Base-by-base conservation (phyloP, 805 yeast genomes). In the Candida yuanshanica region DNA sequence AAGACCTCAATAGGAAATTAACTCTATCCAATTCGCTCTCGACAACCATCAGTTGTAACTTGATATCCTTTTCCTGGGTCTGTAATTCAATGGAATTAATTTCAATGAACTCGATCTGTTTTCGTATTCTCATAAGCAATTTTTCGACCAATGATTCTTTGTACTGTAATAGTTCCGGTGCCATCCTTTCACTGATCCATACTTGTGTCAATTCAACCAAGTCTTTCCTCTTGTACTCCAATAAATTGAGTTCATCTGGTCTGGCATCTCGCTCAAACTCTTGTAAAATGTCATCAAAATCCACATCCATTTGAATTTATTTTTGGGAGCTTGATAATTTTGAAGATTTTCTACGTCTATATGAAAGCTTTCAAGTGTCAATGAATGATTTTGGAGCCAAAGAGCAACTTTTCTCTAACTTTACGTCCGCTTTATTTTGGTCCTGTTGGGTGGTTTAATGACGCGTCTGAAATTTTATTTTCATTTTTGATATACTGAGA, bases 11-110 rank as follows among this genome's bases (percentile, higher is more conserved):
- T 26, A 91, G 62, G 58, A 82, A 93, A 52, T 82, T 87, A 23
- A 88, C 75, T 42, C 99, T 67, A 53, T 93, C 98, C 20, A 93
- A 72, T 51, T 93, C 98, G 12, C 95, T 83, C 56, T 93, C 99
- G 51, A 91, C 81, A 20, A 95, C 76, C 66, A 93, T 77, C 35
- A 90, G 67, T 43, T 85, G 82, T 43, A 91, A 63, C 55, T 90
- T 90, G 61, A 81, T 79, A 46, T 82, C 86, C 39, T 65, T 69
- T 43, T 79, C 80, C 33, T 71, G 68, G 37, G 76, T 77, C 39
- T 83, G 85, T 29, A 83, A 66, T 41, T 84, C 90, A 55, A 87
- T 80, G 8, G 95, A 82, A 50, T 87, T 85, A 38, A 78, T 70
- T 52, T 84, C 91, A 29, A 91, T 79, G 41, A 74, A 72, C 49